Evolutionary conservation across 2,329 filamentous ascomycete species (phyloP).

Genomic region (Trichoderma simmonsii): DNA sequence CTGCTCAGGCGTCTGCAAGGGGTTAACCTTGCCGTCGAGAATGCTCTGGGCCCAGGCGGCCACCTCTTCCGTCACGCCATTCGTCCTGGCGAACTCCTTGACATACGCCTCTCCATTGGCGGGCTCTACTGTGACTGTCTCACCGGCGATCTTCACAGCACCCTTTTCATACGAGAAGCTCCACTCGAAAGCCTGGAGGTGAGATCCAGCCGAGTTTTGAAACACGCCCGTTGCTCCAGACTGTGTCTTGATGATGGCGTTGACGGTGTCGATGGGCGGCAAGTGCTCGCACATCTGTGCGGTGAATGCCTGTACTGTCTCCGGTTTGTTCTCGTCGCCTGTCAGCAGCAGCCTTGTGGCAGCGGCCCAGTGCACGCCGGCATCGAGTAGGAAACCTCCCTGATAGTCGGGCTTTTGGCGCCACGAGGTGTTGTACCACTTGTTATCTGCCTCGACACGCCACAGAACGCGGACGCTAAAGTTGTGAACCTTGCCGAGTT

Average conservation of each 20-base stretch:
- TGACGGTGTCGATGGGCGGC: conserved; percentile 64
- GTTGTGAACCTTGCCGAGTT: conserved; percentile 36
- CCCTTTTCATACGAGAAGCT: conserved; percentile 57
- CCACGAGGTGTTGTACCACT: conserved; percentile 56
- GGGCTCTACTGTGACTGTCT: conserved; percentile 40
- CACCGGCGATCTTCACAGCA: conserved; percentile 46
- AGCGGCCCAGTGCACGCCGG: conserved; percentile 70
- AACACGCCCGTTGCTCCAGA: conserved; percentile 57
- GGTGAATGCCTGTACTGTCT: conserved; percentile 53
- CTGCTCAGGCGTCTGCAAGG: conserved; percentile 54
- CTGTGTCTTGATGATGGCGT: conserved; percentile 53
- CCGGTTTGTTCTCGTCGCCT: conserved; percentile 40
- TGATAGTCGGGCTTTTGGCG: conserved; percentile 67
- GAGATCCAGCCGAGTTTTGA: conserved; percentile 55
- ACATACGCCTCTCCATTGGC: conserved; percentile 32
- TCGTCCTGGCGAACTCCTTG: conserved; percentile 48
- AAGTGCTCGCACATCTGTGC: conserved; percentile 54
- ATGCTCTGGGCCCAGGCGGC: conserved; percentile 58
- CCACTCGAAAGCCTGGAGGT: conserved; percentile 51
- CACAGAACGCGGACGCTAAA: conserved; percentile 45
- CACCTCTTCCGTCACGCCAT: conserved; percentile 58
- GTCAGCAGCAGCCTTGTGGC: conserved; percentile 56
- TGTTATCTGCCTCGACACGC: conserved; percentile 37
- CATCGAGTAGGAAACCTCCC: conserved; percentile 74
- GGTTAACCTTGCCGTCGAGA: conserved; percentile 44